These are phyloP conservation scores for Herpotrichia juniperi DNA, from an alignment of 2,329 filamentous ascomycete species.

Conservation along the genomic window DNA sequence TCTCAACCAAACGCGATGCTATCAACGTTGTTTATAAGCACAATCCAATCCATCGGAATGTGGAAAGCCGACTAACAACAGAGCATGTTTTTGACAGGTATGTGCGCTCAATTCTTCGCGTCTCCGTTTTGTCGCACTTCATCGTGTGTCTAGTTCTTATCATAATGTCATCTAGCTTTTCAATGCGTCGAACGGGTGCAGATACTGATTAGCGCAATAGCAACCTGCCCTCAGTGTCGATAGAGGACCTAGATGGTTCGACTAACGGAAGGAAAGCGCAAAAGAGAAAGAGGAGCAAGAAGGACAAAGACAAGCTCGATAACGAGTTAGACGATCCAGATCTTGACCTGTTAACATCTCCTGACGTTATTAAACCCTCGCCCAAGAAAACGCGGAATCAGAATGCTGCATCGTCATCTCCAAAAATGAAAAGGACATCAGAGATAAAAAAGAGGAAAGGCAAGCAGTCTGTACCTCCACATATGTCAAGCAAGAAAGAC, in stretches of 20 bases:
- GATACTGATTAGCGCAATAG: background rate
- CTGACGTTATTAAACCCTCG: slow-evolving; percentile 20
- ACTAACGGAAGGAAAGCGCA: slow-evolving; percentile 15
- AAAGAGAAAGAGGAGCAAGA: slow-evolving; percentile 27
- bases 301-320: slow-evolving; percentile 15
- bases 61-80: slow-evolving; percentile 16
- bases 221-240: background rate
- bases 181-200: too few relatives aligned
- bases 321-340: slow-evolving; percentile 16
- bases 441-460: slow-evolving; percentile 25
- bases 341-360: slow-evolving; percentile 29
- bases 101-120: slow-evolving; percentile 8
- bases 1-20: slow-evolving; percentile 40
- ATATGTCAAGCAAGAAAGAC: slow-evolving; percentile 15
- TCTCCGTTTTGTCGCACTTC: background rate
- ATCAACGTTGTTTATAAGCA: slow-evolving; percentile 45
- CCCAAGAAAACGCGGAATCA: slow-evolving; percentile 30
- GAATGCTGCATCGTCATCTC: slow-evolving; percentile 2
- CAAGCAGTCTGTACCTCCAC: slow-evolving; percentile 19
- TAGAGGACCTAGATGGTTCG: background rate
- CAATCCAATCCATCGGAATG: slow-evolving; percentile 39
- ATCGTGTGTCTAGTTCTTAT: too few relatives aligned
- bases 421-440: slow-evolving; percentile 9
- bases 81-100: slow-evolving; percentile 22
- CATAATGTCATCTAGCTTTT: too few relatives aligned